Conservation (phyloP, 768 basidiomycete genomes). For the Rhodotorula babjevae region DNA sequence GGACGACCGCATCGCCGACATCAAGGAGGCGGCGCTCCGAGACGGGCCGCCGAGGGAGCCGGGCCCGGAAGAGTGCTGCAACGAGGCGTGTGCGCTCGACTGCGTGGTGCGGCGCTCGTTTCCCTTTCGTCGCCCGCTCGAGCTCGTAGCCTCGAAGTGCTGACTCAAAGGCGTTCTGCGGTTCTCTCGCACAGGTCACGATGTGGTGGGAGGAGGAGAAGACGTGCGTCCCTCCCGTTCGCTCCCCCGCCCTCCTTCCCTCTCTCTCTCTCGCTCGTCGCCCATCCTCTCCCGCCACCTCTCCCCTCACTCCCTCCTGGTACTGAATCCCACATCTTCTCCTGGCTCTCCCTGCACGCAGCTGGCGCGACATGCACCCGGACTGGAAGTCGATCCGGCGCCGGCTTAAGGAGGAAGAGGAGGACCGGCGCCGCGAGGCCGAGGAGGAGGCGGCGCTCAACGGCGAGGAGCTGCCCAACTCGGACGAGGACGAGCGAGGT, state of each 20-base stretch:
- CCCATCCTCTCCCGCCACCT: too few species aligned
- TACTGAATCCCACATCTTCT: too few species aligned
- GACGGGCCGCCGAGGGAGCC: conserved; percentile 24
- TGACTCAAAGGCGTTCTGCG: too few species aligned
- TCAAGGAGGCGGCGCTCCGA: conserved; percentile 4
- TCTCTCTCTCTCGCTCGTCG: too few species aligned
- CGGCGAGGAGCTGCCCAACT: neutral
- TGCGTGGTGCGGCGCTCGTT: conserved; percentile 14
- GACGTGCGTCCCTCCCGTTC: conserved; percentile 2
- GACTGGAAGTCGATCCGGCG: conserved; percentile 25
- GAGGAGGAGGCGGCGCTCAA: conserved; percentile 21
- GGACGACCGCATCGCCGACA: neutral
- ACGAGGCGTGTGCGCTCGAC: conserved; percentile 14
- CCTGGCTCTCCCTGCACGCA: neutral
- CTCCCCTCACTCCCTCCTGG: too few species aligned
- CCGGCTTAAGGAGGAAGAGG: conserved; percentile 21
- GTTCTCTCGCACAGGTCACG: neutral
- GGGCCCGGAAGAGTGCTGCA: conserved; percentile 18
- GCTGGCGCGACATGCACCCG: conserved; percentile 26
- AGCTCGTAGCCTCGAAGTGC: too few species aligned
- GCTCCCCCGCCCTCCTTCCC: neutral
- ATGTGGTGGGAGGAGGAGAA: conserved; percentile 33
- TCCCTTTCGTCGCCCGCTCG: neutral
- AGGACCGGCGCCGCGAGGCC: conserved; percentile 10
- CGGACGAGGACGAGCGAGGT: neutral